Base-by-base conservation (phyloP, 2,329 filamentous ascomycete genomes). In the Fusarium longipes region DNA sequence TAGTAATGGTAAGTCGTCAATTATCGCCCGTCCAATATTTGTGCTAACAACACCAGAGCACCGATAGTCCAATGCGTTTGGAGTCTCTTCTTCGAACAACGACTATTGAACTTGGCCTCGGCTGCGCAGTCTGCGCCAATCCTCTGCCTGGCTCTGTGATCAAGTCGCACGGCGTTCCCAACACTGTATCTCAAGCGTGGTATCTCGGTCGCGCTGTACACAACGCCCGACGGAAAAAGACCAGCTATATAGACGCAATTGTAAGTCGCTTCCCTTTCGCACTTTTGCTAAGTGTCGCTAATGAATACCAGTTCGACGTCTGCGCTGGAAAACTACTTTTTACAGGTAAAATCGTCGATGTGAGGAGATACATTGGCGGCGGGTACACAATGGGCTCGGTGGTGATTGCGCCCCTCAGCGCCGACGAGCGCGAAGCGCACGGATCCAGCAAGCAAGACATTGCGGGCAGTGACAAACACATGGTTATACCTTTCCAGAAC, bases 131-230 rank as follows among this genome's bases (percentile, higher is more conserved):
- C 7, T 78, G 75, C 29, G 72, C 75, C 3, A 74, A 74, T 14
- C 79, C 79, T 1, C 67, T 80, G 5, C 69, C 71, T 1, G 79
- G 73, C 2, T 74, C 74, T 0, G 73, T 70, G 1, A 71, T 80
- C 36, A 80, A 79, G 42, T 59, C 75, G 0, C 71, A 76, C 18
- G 73, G 72, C 11, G 71, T 80, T 8, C 76, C 81, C 44, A 80
- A 85, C 57, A 86, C 82, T 0, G 72, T 83, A 11, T 85, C 82
- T 0, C 80, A 82, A 55, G 80, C 81, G 1, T 87, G 82, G 84
- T 78, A 82, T 36, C 87, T 89, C 25, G 87, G 87, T 0, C 81
- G 87, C 1, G 86, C 85, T 0, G 69, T 74, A 1, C 68, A 72
- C 17, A 36, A 62, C 6, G 70, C 70, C 24, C 66, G 70, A 8